Evolutionary conservation across 495 filamentous ascomycete species (phyloP), one percentile per base, ranked within the genome.

Genomic region (Mytilinidion resinicola): DNA sequence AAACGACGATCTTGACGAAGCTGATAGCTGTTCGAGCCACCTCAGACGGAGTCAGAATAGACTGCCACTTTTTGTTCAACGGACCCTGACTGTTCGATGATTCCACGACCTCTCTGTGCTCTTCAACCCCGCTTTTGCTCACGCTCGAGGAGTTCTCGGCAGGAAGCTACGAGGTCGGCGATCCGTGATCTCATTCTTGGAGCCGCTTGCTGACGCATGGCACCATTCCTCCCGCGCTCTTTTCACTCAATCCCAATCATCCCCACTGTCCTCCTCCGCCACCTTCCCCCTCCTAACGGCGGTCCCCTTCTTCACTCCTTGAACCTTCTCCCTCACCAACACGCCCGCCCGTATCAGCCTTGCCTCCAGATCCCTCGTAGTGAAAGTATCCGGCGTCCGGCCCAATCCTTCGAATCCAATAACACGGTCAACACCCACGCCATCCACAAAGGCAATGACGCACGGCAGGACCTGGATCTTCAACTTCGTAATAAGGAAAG

Each of bases 381-480:
- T 81, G 64, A 90, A 88, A 38, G 67, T 75, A 67, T 88, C 84
- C 20, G 67, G 69, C 5, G 76, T 81, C 63, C 82, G 72, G 36
- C 81, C 82, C 25, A 90, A 63, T 8, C 85, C 85, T 43, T 89
- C 88, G 72, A 91, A 91, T 0, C 88, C 88, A 53, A 89, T 74
- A 7, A 91, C 79, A 36, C 87, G 70, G 63, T 88, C 87, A 41
- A 82, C 80, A 1, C 76, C 75, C 38, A 86, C 70, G 5, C 87
- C 88, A 70, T 87, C 82, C 50, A 84, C 73, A 61, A 90, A 90
- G 20, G 80, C 82, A 61, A 91, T 80, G 52, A 91, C 84, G 63
- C 87, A 91, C 0, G 88, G 88, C 41, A 91, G 67, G 0, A 90
- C 83, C 57, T 83, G 73, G 9, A 91, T 78, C 47, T 82, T 83